Evolutionary conservation across 2,329 filamentous ascomycete genomes (phyloP), one percentile per base, ranked within the genome.

Genomic region (Hypoxylon sp.): DNA sequence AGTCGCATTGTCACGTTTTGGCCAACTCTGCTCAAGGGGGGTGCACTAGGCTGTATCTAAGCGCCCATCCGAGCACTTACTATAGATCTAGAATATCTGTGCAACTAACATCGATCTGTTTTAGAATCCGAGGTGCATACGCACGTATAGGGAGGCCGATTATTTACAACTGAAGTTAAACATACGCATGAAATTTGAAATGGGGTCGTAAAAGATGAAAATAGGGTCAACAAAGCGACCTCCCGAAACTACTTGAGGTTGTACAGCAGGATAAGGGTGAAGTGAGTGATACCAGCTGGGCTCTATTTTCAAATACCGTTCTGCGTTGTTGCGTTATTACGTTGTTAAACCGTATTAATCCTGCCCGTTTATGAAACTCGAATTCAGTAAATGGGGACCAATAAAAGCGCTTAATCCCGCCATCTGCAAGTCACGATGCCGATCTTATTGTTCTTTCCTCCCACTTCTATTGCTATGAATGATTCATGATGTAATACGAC

Each of bases 371-470:
- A 45, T 41, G 50, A 53, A 63, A 63, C 56, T 61, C 29, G 64
- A 61, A 54, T 56, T 53, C 16, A 45, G 50, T 52, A 54, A 32
- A 61, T 43, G 59, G 45, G 46, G 29, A 32, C 58, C 59, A 66
- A 64, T 66, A 47, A 34, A 55, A 55, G 23, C 29, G 39, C 50
- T 51, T 39, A 12, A 58, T 50, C 55, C 63, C 63, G 58, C 52
- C 48, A 59, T 52, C 63, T 63, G 63, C 60, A 58, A 63, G 67
- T 67, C 67, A 67, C 67, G 62, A 64, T 69, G 67, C 45, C 48
- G 63, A 67, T 67, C 63, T 51, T 39, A 56, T 59, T 56, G 41
- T 57, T 57, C 53, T 55, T 57, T 62, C 30, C 32, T 58, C 53
- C 63, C 52, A 53, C 53, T 29, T 63, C 58, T 62, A 52, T 63